Conservation (phyloP, 176 grass and related monocot species). For the Musa schizocarpa region DNA sequence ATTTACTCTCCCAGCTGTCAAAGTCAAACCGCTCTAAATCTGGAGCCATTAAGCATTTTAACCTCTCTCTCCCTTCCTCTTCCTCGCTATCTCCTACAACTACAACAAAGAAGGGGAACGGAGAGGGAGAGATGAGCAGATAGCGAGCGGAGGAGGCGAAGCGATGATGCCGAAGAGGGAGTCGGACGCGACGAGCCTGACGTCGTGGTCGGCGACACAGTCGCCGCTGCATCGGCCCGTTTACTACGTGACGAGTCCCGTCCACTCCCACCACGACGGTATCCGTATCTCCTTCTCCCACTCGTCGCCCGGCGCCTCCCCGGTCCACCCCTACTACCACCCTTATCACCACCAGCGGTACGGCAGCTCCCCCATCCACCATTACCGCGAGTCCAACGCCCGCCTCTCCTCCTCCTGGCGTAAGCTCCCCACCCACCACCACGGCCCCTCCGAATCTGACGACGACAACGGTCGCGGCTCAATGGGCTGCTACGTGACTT, state of each 20-base stretch:
- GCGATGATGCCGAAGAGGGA: slow-evolving; percentile 65
- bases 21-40: no score
- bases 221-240: slow-evolving; percentile 51
- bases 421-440: slow-evolving; percentile 38
- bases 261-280: slow-evolving; percentile 47
- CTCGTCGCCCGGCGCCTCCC: slow-evolving; percentile 68
- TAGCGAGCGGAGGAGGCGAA: no score
- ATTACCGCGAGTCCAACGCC: slow-evolving; percentile 74
- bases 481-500: slow-evolving; percentile 40
- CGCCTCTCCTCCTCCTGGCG: slow-evolving; percentile 39
- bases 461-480: slow-evolving; percentile 23
- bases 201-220: slow-evolving; percentile 65
- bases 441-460: slow-evolving; percentile 31
- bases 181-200: slow-evolving; percentile 84
- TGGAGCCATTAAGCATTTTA: no score
- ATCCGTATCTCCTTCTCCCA: slow-evolving; percentile 62
- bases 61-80: no score
- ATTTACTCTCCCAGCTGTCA: no score
- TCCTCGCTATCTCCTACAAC: no score
- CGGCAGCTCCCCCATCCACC: slow-evolving; percentile 40
- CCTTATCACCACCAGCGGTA: slow-evolving; percentile 28
- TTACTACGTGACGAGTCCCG: slow-evolving; percentile 91
- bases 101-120: no score
- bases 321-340: slow-evolving; percentile 46
- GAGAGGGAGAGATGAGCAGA: no score